Base-by-base conservation (phyloP, 148 eudicot genomes). In the Rhododendron ovatum region DNA sequence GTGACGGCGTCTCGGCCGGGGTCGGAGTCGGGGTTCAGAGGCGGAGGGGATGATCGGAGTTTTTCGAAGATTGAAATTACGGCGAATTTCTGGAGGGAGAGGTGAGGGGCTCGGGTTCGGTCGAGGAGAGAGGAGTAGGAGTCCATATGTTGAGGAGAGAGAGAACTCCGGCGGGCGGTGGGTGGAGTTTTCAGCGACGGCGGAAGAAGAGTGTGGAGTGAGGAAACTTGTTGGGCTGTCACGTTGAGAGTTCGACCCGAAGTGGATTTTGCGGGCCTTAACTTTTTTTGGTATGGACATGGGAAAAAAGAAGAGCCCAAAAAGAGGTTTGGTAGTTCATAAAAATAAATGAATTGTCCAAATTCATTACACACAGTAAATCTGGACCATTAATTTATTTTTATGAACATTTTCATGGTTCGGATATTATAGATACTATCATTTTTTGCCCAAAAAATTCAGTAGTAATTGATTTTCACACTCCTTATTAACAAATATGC, bases 51-150 rank as follows among this genome's bases (percentile, higher is more conserved):
- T 0, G 95, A 88, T 0, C 93, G 91, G 88, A 95, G 93, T 85
- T 92, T 92, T 41, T 91, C 86, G 95, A 97, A 97, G n/a, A 97
- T 86, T 84, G 95, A 93, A 83, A 93, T 90, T 1, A 97, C 98
- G 41, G 99, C 95, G 86, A 86, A 90, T 65, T 92, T 92, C 88
- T 97, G 99, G 20, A 97, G 90, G 0, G 98, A 92, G 10, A 95
- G 95, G 81, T 97, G 99, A 2, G 98, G 98, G 3, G 91, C 87
- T 12, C 91, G 91, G 13, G 93, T 95, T 63, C 93, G 90, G 84
- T 91, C 95, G 20, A 96, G 94, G 18, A 95, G 87, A 35, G 92
- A 37, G 17, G 89, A 10, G 94, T 89, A 94, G 30, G 93, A 85
- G 15, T 95, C 99, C 98, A 95, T 95, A 7, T 61, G 57, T 24